These are phyloP conservation scores for Nakazawaea wyomingensis DNA, from an alignment of 805 yeast species.

Conservation along the genomic window DNA sequence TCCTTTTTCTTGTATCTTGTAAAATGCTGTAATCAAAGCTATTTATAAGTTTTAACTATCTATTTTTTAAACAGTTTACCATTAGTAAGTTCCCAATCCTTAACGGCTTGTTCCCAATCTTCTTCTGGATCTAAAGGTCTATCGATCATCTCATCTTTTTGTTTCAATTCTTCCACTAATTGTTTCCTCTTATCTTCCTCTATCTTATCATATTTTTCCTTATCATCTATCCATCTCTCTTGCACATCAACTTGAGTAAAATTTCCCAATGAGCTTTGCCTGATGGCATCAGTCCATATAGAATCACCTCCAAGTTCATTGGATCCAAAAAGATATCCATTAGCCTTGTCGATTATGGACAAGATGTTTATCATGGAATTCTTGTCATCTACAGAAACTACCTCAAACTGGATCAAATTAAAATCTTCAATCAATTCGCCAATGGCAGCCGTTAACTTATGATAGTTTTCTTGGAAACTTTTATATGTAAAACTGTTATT, in stretches of 20 bases:
- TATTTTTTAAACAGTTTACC: slow-evolving; percentile 10
- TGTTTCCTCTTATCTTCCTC: slow-evolving; percentile 43
- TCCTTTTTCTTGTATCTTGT: too few relatives aligned
- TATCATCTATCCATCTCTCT: slow-evolving; percentile 91
- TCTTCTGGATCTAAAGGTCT: slow-evolving; percentile 52
- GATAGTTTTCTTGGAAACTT: slow-evolving; percentile 41
- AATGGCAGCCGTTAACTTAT: slow-evolving; percentile 66
- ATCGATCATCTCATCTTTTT: slow-evolving; percentile 34
- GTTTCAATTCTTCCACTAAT: slow-evolving; percentile 26
- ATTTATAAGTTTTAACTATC: too few relatives aligned
- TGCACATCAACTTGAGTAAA: slow-evolving; percentile 67
- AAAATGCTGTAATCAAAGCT: too few relatives aligned
- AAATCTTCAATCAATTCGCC: slow-evolving; percentile 85
- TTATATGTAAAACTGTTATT: slow-evolving; percentile 59
- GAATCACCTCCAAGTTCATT: slow-evolving; percentile 97
- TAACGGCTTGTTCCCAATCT: slow-evolving; percentile 64
- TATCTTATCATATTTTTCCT: slow-evolving; percentile 66
- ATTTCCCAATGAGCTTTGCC: slow-evolving; percentile 55
- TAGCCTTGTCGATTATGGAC: slow-evolving; percentile 79
- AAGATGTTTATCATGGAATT: slow-evolving; percentile 83
- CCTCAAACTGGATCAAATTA: slow-evolving; percentile 83
- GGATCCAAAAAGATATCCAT: slow-evolving; percentile 89
- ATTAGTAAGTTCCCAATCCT: slow-evolving; percentile 45
- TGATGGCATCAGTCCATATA: slow-evolving; percentile 93
- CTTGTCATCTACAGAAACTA: slow-evolving; percentile 86